Conservation (phyloP, 345 rosid genomes). For the Citrus australasica region DNA sequence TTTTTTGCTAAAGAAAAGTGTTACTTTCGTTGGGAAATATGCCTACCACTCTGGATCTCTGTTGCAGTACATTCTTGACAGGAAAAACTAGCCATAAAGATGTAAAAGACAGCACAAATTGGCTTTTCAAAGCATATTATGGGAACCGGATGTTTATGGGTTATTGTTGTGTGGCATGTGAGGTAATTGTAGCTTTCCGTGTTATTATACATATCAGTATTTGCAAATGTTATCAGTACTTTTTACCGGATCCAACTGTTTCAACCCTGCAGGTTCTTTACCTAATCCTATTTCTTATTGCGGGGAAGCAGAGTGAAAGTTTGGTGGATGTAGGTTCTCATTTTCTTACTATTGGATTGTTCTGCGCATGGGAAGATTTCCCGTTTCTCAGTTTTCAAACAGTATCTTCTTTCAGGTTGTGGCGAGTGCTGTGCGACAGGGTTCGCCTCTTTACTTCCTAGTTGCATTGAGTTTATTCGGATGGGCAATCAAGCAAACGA, state of each 20-base stretch:
- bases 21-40: background rate
- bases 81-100: conserved; percentile 94
- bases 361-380: background rate
- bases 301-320: conserved; percentile 52
- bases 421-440: conserved; percentile 31
- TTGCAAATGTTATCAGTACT: background rate
- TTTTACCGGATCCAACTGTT: conserved; percentile 5
- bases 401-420: conserved; percentile 46
- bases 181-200: conserved; percentile 43
- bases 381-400: conserved; percentile 5
- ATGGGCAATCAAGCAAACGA: conserved; percentile 74
- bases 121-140: conserved; percentile 91
- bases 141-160: conserved; percentile 95
- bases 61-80: conserved; percentile 77
- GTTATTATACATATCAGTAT: background rate
- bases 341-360: conserved; percentile 11
- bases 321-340: conserved; percentile 53
- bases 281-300: conserved; percentile 66
- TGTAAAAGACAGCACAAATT: conserved; percentile 85
- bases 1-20: too few species aligned
- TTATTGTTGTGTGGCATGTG: conserved; percentile 89
- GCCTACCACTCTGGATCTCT: conserved; percentile 11
- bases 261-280: conserved; percentile 66
- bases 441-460: conserved; percentile 48
- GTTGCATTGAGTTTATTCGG: conserved; percentile 66